Conservation (phyloP, 768 basidiomycete species). For the Boletus rex-veris region DNA sequence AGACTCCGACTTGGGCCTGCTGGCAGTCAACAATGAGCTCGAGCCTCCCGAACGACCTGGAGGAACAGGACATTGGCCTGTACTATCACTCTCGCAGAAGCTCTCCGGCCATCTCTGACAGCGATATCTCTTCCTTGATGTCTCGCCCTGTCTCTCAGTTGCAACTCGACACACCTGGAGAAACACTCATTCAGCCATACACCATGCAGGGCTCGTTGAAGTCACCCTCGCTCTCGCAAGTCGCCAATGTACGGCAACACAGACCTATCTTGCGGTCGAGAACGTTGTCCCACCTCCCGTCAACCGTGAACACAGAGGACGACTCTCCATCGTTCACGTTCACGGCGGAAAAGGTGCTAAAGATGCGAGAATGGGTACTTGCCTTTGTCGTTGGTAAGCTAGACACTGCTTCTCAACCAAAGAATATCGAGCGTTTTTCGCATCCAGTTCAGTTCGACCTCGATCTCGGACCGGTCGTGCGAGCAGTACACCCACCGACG, state of each 20-base stretch:
- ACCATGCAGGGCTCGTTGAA: slow-evolving; percentile 17
- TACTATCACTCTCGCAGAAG: slow-evolving; percentile 24
- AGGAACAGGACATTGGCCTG: slow-evolving; percentile 31
- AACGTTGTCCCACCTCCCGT: slow-evolving; percentile 43
- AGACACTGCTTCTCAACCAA: background rate
- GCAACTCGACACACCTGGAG: slow-evolving; percentile 2
- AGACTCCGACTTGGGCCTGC: too few species aligned
- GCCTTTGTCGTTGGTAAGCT: slow-evolving; percentile 62
- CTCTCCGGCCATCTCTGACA: slow-evolving; percentile 23
- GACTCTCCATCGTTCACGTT: slow-evolving; percentile 45
- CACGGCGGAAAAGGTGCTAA: slow-evolving; percentile 42
- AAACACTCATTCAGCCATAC: background rate
- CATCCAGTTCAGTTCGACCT: slow-evolving; percentile 80
- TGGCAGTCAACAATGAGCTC: slow-evolving; percentile 5
- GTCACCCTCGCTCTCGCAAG: slow-evolving; percentile 35
- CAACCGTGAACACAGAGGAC: slow-evolving; percentile 33
- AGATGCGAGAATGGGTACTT: slow-evolving; percentile 64
- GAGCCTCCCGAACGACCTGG: slow-evolving; percentile 9
- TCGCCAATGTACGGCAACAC: slow-evolving; percentile 18
- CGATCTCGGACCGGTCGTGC: slow-evolving; percentile 79
- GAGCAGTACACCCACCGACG: slow-evolving; percentile 66
- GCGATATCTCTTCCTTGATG: slow-evolving; percentile 17
- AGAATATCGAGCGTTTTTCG: background rate
- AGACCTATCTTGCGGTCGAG: slow-evolving; percentile 40
- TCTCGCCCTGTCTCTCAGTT: slow-evolving; percentile 20